Evolutionary conservation across 2,329 filamentous ascomycete species (phyloP).

Genomic region (Tympanopsis confertula): DNA sequence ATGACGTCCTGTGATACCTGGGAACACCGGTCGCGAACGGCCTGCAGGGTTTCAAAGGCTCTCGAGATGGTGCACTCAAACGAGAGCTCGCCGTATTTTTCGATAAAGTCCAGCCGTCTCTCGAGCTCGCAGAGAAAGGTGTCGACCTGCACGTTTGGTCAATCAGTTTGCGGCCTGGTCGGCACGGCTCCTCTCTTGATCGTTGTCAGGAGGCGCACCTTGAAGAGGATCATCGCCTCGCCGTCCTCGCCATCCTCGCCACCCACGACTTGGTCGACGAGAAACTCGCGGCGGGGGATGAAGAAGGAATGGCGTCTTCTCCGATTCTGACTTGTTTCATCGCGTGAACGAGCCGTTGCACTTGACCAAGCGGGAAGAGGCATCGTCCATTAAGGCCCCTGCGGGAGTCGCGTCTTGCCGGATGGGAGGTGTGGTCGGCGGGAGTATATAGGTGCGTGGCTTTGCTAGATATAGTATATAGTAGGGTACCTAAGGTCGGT

Average conservation of each 20-base stretch:
- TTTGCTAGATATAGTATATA: no score
- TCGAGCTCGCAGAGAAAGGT: slow-evolving; percentile 78
- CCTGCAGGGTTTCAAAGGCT: slow-evolving; percentile 75
- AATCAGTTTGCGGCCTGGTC: slow-evolving; percentile 4
- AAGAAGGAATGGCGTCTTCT: slow-evolving; percentile 46
- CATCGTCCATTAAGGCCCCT: no score
- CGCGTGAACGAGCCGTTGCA: no score
- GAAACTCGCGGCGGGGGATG: slow-evolving; percentile 39
- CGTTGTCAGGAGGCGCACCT: slow-evolving; percentile 19
- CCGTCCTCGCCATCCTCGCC: slow-evolving; percentile 25
- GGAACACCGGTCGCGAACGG: slow-evolving; percentile 78
- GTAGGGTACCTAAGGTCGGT: no score
- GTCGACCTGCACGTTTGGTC: slow-evolving; percentile 48
- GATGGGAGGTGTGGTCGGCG: no score
- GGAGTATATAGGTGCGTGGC: no score
- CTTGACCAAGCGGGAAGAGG: no score
- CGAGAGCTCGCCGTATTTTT: slow-evolving; percentile 73
- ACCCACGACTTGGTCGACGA: slow-evolving; percentile 36
- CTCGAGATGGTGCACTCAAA: slow-evolving; percentile 75
- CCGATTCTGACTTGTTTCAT: no score
- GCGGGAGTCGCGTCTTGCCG: no score
- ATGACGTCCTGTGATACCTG: slow-evolving; percentile 83
- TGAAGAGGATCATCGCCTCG: slow-evolving; percentile 44
- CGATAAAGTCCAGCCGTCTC: slow-evolving; percentile 74
- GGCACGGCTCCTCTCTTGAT: neutral